Conservation (phyloP, 148 eudicot genomes). For the Cornus florida region DNA sequence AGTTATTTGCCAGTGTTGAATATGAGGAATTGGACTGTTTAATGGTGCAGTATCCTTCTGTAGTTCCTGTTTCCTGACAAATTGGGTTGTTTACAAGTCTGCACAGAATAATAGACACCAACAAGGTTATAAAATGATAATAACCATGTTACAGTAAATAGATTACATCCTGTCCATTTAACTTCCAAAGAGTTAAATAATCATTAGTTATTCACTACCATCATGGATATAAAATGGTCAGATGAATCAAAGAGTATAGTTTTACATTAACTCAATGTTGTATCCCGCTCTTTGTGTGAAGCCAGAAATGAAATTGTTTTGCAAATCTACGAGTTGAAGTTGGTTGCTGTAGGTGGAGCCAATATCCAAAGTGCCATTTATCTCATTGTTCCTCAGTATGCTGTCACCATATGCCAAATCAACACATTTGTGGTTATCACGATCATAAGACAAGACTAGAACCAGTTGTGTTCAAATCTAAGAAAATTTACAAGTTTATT, state of each 20-base stretch:
- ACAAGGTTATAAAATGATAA: too few species aligned
- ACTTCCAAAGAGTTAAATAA: neutral
- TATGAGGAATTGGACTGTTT: constrained; percentile 29
- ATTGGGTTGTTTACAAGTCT: constrained; percentile 63
- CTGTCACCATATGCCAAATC: constrained; percentile 23
- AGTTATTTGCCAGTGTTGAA: constrained; percentile 43
- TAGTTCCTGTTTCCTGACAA: constrained; percentile 24
- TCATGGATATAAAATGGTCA: neutral
- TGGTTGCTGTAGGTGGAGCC: constrained; percentile 35
- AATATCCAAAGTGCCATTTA: constrained; percentile 40
- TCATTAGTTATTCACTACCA: neutral
- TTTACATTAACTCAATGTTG: constrained; percentile 37
- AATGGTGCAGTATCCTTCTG: constrained; percentile 33
- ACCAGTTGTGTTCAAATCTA: neutral
- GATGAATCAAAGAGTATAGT: constrained; percentile 9
- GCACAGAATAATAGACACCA: constrained; percentile 8
- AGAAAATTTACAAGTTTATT: neutral
- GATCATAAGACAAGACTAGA: neutral
- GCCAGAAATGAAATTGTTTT: constrained; percentile 32
- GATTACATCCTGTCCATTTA: neutral
- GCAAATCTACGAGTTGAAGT: constrained; percentile 50
- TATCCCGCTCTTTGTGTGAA: constrained; percentile 17
- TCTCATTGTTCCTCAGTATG: constrained; percentile 35
- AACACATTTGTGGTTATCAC: neutral
- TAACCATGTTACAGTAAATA: neutral